Evolutionary conservation across 208 protist genomes (phyloP).

Genomic region (Leishmania mexicana): DNA sequence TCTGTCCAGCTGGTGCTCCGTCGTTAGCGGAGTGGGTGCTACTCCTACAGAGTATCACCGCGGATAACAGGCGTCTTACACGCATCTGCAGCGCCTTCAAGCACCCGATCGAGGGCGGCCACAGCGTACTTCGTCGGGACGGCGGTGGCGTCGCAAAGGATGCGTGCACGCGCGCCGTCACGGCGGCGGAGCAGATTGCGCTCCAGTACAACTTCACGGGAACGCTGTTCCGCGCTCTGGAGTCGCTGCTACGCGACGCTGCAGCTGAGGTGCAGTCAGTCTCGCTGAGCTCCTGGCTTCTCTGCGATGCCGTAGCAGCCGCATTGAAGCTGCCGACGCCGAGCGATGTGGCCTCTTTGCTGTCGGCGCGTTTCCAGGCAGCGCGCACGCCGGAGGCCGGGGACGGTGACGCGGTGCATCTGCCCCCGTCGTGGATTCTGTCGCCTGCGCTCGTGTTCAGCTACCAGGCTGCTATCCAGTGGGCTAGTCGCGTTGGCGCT

Average conservation of each 20-base stretch:
- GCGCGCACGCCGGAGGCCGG: neutral
- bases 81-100: conserved; percentile 28
- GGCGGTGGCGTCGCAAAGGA: conserved; percentile 35
- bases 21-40: conserved; percentile 55
- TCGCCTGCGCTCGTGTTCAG: conserved; percentile 24
- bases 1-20: conserved; percentile 42
- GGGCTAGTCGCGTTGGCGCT: conserved; percentile 27
- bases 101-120: neutral
- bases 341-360: conserved; percentile 9
- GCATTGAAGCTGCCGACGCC: conserved; percentile 22
- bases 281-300: conserved; percentile 10
- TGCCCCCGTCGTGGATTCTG: conserved; percentile 1
- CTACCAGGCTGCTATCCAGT: conserved; percentile 27
- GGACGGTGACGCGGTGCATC: neutral
- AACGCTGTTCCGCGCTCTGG: conserved; percentile 37
- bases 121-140: neutral
- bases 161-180: conserved; percentile 52
- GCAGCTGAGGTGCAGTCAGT: conserved; percentile 19
- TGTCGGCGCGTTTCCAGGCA: conserved; percentile 31
- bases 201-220: conserved; percentile 68
- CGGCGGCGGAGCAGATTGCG: conserved; percentile 59
- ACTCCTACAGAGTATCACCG: conserved; percentile 42
- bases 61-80: conserved; percentile 45
- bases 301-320: conserved; percentile 24
- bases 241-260: conserved; percentile 28